Evolutionary conservation across 2,329 filamentous ascomycete species (phyloP), one percentile per base, ranked within the genome.

Genomic region (Fusarium secorum): DNA sequence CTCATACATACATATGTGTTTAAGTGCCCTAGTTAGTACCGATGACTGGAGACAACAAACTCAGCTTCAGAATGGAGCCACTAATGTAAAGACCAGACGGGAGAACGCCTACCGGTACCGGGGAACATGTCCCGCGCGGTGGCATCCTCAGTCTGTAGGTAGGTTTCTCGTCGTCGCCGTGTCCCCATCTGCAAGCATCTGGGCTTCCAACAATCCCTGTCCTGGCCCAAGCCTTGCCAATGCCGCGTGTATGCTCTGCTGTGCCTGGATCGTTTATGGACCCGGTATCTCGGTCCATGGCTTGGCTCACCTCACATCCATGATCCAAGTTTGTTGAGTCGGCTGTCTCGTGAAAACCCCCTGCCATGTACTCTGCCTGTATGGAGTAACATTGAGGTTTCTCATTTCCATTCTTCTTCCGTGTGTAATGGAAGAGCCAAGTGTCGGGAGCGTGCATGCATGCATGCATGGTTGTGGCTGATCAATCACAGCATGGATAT

Each of bases 241-340:
- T 72, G 65, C 69, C 69, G 65, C 61, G 64, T 46, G 68, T 66
- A 56, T 49, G 48, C 33, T 62, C 22, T 57, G 38, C n/a, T 55
- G 60, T 71, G 60, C 68, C 68, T 71, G 68, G 68, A 69, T 72
- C 60, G 49, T 64, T 54, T 38, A 71, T 39, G 42, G 66, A 60
- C 53, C 65, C 58, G 32, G 60, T 46, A 69, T 65, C 64, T 71
- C 39, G 68, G 68, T 63, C 51, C 46, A 51, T 68, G 44, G 35
- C 49, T 71, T 69, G 69, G 68, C 58, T 59, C 45, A 39, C 60
- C 42, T 67, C 48, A 42, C 56, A 55, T 49, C 30, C 64, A 67
- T 56, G 64, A 62, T 62, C 22, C 63, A 68, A 63, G 64, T 51
- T 63, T 67, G 63, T 63, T 52, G 64, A 67, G 35, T 49, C 41